Evolutionary conservation across 179 eudicot genomes (phyloP), one percentile per base, ranked within the genome.

Genomic region (Silene vulgaris): DNA sequence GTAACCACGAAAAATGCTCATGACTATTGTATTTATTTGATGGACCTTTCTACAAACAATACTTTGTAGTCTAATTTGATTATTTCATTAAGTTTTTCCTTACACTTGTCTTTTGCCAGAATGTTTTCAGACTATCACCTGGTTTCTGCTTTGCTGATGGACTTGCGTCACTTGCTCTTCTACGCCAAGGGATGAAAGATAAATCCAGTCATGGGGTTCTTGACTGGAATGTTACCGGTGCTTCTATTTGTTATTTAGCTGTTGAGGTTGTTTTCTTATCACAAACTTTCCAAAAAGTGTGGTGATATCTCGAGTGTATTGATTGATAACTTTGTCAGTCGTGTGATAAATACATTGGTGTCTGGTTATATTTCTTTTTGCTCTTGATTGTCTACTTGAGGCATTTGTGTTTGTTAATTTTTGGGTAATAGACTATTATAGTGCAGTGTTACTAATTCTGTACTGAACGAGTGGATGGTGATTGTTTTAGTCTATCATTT

Each of bases 131-230:
- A 85, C 71, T 95, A 65, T 92, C 97, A 29, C 99, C 99, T 37
- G 97, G 97, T 80, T 95, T 95, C 82, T 95, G 99, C 90, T 95
- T 95, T 80, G 97, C 99, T 75, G 99, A 95, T 88, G 99, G 99
- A 72, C 88, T 95, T 76, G 90, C 99, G 69, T 95, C 99, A 73
- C 79, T 95, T 75, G 97, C 99, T 77, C 96, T 95, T 83, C 62
- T 92, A 76, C 87, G 97, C 45, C 99, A 95, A 88, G 99, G 90
- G 80, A 81, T 95, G 92, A 95, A 92, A 81, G 86, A 83, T 80
- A 93, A 89, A 85, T 85, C 88, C 71, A 86, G 91, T 77, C 84
- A 81, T 73, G 76, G 84, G 72, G 81, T 87, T 79, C 82, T 95
- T 76, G 96, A 89, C 87, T 95, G 99, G 99, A 88, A 95, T 87